A percentile compares a stretch with the other conserved stretches of the same genome.
Evolutionary conservation across 164 flowering plant genomes (phyloP).

Genomic region (Berberis thunbergii): DNA sequence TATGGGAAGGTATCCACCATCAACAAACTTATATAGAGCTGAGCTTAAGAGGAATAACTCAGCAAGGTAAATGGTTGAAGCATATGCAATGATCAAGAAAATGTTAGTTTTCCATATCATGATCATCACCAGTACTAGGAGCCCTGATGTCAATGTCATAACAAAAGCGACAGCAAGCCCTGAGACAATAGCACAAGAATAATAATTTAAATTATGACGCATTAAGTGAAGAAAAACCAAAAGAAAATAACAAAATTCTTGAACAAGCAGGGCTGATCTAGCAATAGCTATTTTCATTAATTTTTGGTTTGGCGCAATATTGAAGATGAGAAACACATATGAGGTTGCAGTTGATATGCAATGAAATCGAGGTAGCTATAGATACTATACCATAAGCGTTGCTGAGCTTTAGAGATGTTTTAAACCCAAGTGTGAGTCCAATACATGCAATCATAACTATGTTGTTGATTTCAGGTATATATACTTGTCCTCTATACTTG

Average conservation of each 20-base stretch:
- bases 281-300: neutral
- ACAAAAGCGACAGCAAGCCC: conserved; percentile 25
- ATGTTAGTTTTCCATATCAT: neutral
- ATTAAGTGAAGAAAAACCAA: neutral
- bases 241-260: neutral
- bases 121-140: conserved; percentile 2
- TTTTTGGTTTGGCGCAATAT: no score
- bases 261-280: neutral
- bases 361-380: neutral
- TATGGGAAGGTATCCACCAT: neutral
- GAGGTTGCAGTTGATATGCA: neutral
- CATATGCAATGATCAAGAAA: no score
- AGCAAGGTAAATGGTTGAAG: no score
- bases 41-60: neutral
- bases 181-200: neutral
- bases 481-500: conserved; percentile 22
- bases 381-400: conserved; percentile 25
- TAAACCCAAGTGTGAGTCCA: conserved; percentile 19
- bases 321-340: no score
- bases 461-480: conserved; percentile 25
- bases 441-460: conserved; percentile 29
- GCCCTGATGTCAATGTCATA: conserved; percentile 13
- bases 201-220: no score
- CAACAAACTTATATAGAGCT: neutral
- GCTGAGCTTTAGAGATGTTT: conserved; percentile 16